phyloP scores from a whole-genome alignment of 768 basidiomycete species.

The Kockovaella imperatae region DNA sequence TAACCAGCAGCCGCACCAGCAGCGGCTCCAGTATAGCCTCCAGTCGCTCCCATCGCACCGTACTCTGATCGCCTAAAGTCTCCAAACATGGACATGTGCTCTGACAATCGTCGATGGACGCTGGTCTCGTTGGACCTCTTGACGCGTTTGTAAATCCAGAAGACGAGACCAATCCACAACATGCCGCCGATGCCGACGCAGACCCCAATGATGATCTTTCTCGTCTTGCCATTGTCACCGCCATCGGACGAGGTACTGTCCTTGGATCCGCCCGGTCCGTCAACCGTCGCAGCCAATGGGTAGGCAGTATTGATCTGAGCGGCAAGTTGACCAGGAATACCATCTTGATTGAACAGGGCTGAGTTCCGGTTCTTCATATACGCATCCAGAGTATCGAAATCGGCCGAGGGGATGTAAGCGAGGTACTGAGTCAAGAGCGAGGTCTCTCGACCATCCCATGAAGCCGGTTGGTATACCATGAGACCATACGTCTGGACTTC shows the following conservation, averaged over 20 bases:
- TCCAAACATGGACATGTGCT: conserved; percentile 47
- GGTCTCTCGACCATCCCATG: conserved; percentile 53
- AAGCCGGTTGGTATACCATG: conserved; percentile 59
- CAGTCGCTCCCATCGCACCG: too few relatives aligned
- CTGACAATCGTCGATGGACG: conserved; percentile 65
- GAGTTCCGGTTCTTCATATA: conserved; percentile 60
- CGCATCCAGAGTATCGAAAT: conserved; percentile 57
- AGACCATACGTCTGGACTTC: conserved; percentile 55
- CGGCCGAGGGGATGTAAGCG: conserved; percentile 56
- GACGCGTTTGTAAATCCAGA: conserved; percentile 62
- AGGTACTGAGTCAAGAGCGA: conserved; percentile 63
- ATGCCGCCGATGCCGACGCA: conserved; percentile 73
- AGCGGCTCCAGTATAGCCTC: conserved; percentile 3
- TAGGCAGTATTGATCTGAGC: conserved; percentile 61
- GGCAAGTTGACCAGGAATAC: conserved; percentile 56
- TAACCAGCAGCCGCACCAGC: conserved; percentile 1
- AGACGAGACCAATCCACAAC: conserved; percentile 62
- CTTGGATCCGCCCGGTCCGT: conserved; percentile 18
- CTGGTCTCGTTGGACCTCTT: conserved; percentile 58
- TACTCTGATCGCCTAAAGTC: too few relatives aligned
- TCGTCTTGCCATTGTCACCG: conserved; percentile 48
- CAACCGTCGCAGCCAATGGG: conserved; percentile 46
- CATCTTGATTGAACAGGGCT: conserved; percentile 56
- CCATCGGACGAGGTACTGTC: neutral
- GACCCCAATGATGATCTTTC: conserved; percentile 86